Evolutionary conservation across 768 basidiomycete species (phyloP), one percentile per base, ranked within the genome.

Genomic region (Boletellus emodensis): DNA sequence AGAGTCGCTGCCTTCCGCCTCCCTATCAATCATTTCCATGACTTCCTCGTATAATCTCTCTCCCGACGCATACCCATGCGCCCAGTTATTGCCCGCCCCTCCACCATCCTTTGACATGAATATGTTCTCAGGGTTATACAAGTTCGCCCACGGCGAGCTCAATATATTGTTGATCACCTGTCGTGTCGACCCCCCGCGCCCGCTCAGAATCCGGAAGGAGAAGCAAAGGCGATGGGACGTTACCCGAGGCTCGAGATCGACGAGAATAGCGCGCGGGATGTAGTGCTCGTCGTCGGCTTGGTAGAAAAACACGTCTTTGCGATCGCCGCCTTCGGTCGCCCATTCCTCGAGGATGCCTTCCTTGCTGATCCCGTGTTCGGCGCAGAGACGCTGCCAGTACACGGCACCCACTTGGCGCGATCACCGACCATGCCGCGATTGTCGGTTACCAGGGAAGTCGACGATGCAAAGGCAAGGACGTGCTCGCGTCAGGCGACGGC

Each of bases 201-300:
- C 30, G 8, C 14, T 34, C 32, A 33, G 15, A 14, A 13, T 30
- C 28, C 11, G 2, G 15, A 22, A 20, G 5, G 8, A 15, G 10
- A 15, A 6, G n/a, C 2, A 20, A 20, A 18, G 5, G 18, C 9
- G 2, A 14, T 3, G 32, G 22, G 24, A 74, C 84, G 66, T 30
- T 63, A 96, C 95, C 66, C 96, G 80, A 17, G 96, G 96, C 66
- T 99, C 96, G 24, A 96, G 80, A 70, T 99, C 96, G 53, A 98
- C 84, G 35, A 99, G 79, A 54, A 99, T 95, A 5, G 96, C 92
- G 46, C 96, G 82, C 2, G 96, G 96, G 52, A 99, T 94, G 69
- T 98, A 99, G 62, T 96, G 94, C 67, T 98, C 96, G 63, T 99
- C 96, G 67, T 99, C 96, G n/a, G 96, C 96, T 69, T 98, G 95